Base-by-base conservation (phyloP, 2,329 filamentous ascomycete species). In the Xylaria sp. region DNA sequence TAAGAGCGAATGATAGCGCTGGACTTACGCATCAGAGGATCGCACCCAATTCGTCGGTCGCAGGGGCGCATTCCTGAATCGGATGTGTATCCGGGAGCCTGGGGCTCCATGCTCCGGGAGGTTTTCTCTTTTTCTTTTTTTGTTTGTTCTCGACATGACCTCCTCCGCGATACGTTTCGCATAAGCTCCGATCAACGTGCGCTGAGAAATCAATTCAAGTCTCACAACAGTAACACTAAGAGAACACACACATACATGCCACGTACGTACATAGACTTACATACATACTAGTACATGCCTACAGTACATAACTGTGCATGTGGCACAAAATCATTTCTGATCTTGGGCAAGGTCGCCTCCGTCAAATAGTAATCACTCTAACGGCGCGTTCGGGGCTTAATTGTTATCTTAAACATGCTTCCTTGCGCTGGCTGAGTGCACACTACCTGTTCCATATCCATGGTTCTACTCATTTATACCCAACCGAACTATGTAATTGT, bases 41-140 rank as follows among this genome's bases (percentile, higher is more conserved):
- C 46, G 58, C 64, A 61, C 25, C 63, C 60, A 57, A 67, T 66
- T 67, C 58, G 63, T 64, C 28, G 66, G 39, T 62, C 52, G 43
- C 59, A 70, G 61, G 65, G 69, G 57, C 62, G 54, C 25, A 67
- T 72, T 68, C 71, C 69, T 73, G 67, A 73, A 73, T 73, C 71
- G 71, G 71, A 68, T 68, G 67, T 46, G 70, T 70, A 71, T 67
- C 71, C 67, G 71, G 62, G 56, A 58, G 54, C 60, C 65, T 70
- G 68, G 68, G 70, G 70, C 55, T 51, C 67, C 64, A 62, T 64
- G 49, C 64, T 64, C 54, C 60, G 58, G 60, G 51, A 7, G 20
- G 36, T 2, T 56, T 63, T 36, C 13, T 36, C 48, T 59, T 62
- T 49, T 18, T 36, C 41, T 51, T 33, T 57, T 59, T 43, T 57